phyloP scores from a whole-genome alignment of 306 rosid genomes.

The Medicago arabica region DNA sequence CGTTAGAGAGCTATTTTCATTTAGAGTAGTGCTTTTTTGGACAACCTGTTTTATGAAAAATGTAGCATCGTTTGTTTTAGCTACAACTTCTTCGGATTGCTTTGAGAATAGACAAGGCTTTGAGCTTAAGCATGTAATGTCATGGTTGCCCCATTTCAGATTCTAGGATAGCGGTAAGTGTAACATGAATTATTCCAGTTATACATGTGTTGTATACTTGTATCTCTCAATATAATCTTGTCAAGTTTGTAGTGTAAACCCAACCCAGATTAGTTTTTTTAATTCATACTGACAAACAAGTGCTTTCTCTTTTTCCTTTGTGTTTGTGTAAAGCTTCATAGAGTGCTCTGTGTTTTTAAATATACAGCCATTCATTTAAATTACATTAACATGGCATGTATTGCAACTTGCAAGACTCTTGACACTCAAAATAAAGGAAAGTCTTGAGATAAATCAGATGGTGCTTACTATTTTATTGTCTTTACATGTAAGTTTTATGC shows the following conservation, averaged over 20 bases:
- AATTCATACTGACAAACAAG: not conserved
- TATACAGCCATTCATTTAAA: not conserved
- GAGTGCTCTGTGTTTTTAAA: not conserved
- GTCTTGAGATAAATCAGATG: not conserved
- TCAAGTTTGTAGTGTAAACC: not conserved
- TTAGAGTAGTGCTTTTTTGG: not conserved
- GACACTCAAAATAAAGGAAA: not conserved
- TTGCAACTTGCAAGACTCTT: not conserved
- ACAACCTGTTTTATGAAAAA: not conserved
- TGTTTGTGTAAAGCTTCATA: not conserved
- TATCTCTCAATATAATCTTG: too few relatives aligned
- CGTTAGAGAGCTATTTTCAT: not conserved
- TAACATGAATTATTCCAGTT: not conserved
- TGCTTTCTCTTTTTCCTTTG: not conserved
- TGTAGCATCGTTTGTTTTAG: not conserved
- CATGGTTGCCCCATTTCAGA: not conserved
- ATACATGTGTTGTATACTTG: not conserved
- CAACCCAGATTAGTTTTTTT: not conserved
- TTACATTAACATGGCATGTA: not conserved
- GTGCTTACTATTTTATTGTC: not conserved
- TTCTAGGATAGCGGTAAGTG: not conserved
- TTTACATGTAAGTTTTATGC: not conserved
- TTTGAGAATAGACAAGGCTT: constrained; percentile 14
- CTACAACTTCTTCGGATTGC: not conserved
- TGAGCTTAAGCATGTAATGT: not conserved